A percentile compares a stretch with the other conserved stretches of the same genome.
Conservation (phyloP, 1,139 yeast species). For the Pichia cactophila region DNA sequence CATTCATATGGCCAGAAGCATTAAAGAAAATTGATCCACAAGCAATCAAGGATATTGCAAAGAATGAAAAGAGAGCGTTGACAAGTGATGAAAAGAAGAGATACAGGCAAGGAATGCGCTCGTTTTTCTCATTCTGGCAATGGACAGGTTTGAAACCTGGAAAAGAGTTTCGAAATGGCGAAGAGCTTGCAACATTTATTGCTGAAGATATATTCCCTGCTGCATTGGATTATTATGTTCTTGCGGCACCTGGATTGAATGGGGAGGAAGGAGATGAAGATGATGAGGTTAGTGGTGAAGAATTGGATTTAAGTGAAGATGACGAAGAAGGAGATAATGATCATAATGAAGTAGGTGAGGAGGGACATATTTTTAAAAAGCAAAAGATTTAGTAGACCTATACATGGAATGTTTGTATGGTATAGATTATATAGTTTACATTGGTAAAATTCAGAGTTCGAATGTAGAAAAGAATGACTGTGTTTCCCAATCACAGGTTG, state of each 20-base stretch:
- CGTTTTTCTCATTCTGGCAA: conserved; percentile 64
- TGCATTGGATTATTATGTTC: conserved; percentile 65
- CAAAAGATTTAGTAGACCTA: conserved; percentile 1
- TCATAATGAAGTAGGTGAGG: conserved; percentile 41
- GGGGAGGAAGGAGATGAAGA: conserved; percentile 47
- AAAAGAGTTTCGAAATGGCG: conserved; percentile 67
- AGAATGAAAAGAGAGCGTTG: conserved; percentile 11
- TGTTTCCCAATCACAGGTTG: conserved; percentile 17
- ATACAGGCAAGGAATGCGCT: conserved; percentile 63
- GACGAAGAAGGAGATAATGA: conserved; percentile 27
- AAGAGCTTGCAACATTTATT: conserved; percentile 55
- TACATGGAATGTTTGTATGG: not conserved
- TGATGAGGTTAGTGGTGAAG: conserved; percentile 51
- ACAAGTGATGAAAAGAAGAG: conserved; percentile 45
- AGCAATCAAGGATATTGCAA: conserved; percentile 35
- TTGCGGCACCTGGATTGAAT: conserved; percentile 48
- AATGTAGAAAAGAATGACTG: conserved; percentile 17
- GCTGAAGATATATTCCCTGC: conserved; percentile 64
- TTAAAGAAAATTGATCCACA: conserved; percentile 47
- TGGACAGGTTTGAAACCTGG: conserved; percentile 75
- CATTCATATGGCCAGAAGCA: conserved; percentile 53
- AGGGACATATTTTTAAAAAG: conserved; percentile 4
- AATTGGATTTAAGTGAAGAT: conserved; percentile 46
- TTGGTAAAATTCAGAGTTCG: conserved; percentile 1
- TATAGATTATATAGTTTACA: not conserved